Evolutionary conservation across 2,329 filamentous ascomycete genomes (phyloP).

Genomic region (Passalora sequoiae): DNA sequence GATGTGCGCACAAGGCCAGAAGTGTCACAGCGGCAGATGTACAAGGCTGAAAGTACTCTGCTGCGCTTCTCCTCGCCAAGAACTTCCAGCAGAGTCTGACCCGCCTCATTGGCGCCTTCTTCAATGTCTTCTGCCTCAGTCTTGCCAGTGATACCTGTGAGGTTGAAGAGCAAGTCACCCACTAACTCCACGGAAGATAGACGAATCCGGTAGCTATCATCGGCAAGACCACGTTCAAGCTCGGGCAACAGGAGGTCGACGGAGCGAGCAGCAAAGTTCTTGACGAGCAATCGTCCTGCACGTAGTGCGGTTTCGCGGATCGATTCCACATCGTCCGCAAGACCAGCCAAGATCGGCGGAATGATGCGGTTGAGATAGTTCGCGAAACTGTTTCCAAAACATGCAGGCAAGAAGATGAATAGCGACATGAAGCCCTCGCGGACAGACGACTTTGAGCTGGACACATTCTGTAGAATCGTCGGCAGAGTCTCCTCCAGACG

Average conservation of each 20-base stretch:
- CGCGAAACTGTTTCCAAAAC: constrained; percentile 97
- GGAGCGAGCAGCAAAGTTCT: constrained; percentile 93
- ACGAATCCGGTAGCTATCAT: constrained; percentile 95
- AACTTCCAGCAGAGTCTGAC: constrained; percentile 86
- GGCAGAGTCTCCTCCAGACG: constrained; percentile 93
- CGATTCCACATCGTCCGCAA: constrained; percentile 93
- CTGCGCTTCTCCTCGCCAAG: constrained; percentile 95
- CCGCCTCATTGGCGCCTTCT: constrained; percentile 76
- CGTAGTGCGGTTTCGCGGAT: constrained; percentile 95
- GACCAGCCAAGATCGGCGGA: constrained; percentile 84
- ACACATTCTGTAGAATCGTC: constrained; percentile 92
- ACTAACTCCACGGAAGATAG: constrained; percentile 97
- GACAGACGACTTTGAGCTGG: constrained; percentile 82
- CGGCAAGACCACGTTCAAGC: constrained; percentile 90
- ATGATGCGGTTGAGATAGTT: constrained; percentile 94
- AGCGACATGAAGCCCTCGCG: constrained; percentile 99
- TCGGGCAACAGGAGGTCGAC: constrained; percentile 93
- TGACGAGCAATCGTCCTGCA: constrained; percentile 88
- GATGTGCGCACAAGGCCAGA: constrained; percentile 84
- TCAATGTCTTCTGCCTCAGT: constrained; percentile 73
- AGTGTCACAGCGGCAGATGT: constrained; percentile 96
- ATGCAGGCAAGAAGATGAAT: constrained; percentile 97
- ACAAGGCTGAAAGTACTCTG: constrained; percentile 93
- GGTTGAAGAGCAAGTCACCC: constrained; percentile 93
- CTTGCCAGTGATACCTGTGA: constrained; percentile 84